Evolutionary conservation across 116 monocot genomes (phyloP).

Genomic region (Dioscorea cayenensis): DNA sequence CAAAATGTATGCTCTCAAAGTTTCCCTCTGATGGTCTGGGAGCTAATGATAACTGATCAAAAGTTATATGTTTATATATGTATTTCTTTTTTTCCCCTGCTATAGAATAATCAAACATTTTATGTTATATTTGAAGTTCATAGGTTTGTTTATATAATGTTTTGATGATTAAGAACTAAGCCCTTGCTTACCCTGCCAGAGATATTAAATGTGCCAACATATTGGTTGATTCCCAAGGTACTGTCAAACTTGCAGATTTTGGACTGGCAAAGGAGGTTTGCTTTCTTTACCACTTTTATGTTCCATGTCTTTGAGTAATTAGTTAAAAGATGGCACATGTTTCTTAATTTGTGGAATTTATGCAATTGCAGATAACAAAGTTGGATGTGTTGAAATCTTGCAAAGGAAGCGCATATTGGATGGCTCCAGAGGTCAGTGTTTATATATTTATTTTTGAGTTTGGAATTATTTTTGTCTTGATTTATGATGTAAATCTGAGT

Average conservation of each 20-base stretch:
- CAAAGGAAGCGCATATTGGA: constrained; percentile 96
- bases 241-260: constrained; percentile 96
- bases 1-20: not conserved
- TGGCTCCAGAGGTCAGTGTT: constrained; percentile 87
- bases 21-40: not conserved
- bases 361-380: constrained; percentile 48
- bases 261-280: constrained; percentile 93
- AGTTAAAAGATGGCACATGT: not conserved
- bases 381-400: constrained; percentile 70
- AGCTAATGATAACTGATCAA: no score
- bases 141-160: not conserved
- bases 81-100: no score
- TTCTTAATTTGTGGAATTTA: constrained; percentile 1
- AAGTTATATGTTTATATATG: no score
- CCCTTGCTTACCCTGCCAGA: constrained; percentile 30
- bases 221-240: constrained; percentile 82
- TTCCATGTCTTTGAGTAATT: no score
- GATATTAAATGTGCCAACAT: constrained; percentile 99
- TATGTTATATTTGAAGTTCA: not conserved
- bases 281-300: not conserved
- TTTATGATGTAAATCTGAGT: not conserved
- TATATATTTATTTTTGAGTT: not conserved
- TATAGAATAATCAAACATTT: not conserved
- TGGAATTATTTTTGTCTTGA: not conserved
- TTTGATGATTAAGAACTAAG: not conserved